Evolutionary conservation across 2,329 filamentous ascomycete genomes (phyloP).

Genomic region (Rutstroemia sp.): DNA sequence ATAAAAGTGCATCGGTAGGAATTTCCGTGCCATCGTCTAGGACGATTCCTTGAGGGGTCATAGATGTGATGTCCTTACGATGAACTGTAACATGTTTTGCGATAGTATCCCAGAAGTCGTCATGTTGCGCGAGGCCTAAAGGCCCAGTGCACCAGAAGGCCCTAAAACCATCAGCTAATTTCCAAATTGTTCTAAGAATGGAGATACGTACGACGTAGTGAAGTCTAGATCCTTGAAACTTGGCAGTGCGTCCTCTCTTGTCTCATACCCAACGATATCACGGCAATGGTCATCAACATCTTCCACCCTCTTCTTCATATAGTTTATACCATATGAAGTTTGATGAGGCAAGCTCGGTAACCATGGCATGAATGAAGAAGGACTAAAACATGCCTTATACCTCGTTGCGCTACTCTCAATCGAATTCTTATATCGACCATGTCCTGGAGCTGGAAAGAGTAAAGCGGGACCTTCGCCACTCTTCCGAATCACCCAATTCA

Average conservation of each 20-base stretch:
- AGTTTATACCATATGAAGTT: neutral
- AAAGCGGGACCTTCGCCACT: slow-evolving; percentile 7
- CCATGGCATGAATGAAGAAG: slow-evolving; percentile 3
- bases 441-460: neutral
- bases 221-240: neutral
- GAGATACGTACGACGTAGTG: too few relatives aligned
- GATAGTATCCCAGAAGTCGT: slow-evolving; percentile 24
- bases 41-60: neutral
- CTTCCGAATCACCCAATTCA: slow-evolving; percentile 3
- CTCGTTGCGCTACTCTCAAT: slow-evolving; percentile 11
- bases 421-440: slow-evolving; percentile 3
- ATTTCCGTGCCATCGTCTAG: neutral
- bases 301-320: neutral
- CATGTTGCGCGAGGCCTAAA: slow-evolving; percentile 23
- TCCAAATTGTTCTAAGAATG: too few relatives aligned
- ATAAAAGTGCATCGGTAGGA: neutral
- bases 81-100: slow-evolving; percentile 3
- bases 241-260: neutral
- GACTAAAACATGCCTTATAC: neutral
- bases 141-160: slow-evolving; percentile 25
- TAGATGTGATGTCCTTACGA: neutral
- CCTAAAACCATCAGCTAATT: neutral
- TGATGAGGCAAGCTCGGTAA: neutral
- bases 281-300: neutral
- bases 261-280: neutral